Percentiles rank a stretch among this genome's conserved stretches.
Conservation (phyloP, 108 stramenopile species). For the Cyclotella choctawhatcheeana region DNA sequence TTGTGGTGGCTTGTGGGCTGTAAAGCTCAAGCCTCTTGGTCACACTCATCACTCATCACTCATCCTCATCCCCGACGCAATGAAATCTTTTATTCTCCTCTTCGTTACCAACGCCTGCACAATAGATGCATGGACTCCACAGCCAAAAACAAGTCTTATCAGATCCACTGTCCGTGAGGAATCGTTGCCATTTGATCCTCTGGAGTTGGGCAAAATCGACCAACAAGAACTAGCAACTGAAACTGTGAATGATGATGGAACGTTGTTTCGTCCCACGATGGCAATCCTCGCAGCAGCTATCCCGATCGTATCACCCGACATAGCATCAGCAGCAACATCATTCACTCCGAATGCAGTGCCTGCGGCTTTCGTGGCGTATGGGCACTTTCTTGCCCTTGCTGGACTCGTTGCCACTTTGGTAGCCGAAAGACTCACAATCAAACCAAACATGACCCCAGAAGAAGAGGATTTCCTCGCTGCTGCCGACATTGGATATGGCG, state of each 20-base stretch:
- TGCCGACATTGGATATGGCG: conserved; percentile 65
- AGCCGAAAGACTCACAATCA: conserved; percentile 69
- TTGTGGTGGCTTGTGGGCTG: no score
- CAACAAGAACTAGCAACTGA: neutral
- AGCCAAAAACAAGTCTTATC: conserved; percentile 19
- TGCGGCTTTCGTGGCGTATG: conserved; percentile 74
- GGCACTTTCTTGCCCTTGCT: conserved; percentile 68
- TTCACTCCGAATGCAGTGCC: conserved; percentile 50
- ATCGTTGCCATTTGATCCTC: conserved; percentile 35
- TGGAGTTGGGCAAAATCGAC: conserved; percentile 11
- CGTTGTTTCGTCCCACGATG: conserved; percentile 14
- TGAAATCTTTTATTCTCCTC: conserved; percentile 25
- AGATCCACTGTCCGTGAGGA: conserved; percentile 12
- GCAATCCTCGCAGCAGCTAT: conserved; percentile 27
- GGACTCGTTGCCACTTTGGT: conserved; percentile 58
- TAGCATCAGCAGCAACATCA: conserved; percentile 57
- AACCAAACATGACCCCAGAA: conserved; percentile 66
- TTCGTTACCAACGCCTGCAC: conserved; percentile 14
- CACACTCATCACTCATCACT: neutral
- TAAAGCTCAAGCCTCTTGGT: no score
- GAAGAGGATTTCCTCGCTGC: conserved; percentile 61
- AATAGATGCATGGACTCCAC: conserved; percentile 33
- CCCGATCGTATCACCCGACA: conserved; percentile 25
- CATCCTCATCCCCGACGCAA: neutral
- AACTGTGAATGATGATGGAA: neutral